phyloP scores from a whole-genome alignment of 345 rosid species.

The Nasturtium officinale region DNA sequence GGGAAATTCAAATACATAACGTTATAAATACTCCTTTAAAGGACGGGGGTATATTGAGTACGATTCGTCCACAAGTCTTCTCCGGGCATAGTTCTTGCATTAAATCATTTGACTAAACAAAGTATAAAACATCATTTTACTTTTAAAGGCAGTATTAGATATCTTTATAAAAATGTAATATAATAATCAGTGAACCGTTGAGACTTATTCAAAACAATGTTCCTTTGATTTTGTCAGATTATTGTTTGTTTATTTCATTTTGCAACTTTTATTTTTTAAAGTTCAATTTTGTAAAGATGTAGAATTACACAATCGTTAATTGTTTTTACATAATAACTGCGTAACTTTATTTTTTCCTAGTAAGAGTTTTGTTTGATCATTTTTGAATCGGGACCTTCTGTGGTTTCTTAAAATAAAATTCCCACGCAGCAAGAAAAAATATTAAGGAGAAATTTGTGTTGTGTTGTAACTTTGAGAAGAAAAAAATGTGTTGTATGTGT shows the following conservation, averaged over 20 bases:
- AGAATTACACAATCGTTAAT: neutral
- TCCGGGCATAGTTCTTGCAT: neutral
- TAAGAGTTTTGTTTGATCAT: neutral
- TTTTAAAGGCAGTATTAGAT: neutral
- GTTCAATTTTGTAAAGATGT: neutral
- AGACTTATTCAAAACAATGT: conserved; percentile 6
- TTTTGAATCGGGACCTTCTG: neutral
- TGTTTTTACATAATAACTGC: neutral
- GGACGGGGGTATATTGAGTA: neutral
- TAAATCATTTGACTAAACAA: conserved; percentile 19
- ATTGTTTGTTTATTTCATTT: neutral
- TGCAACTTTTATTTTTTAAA: neutral
- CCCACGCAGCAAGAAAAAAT: neutral
- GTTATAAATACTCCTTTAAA: neutral
- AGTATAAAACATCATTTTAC: neutral
- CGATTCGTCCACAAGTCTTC: conserved; percentile 21
- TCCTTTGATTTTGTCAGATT: conserved; percentile 7
- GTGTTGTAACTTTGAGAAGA: no score
- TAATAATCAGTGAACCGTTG: conserved; percentile 10
- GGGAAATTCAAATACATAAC: neutral
- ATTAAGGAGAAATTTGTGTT: neutral
- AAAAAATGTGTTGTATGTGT: no score
- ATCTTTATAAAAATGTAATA: neutral
- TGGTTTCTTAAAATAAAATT: neutral
- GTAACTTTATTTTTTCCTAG: neutral